phyloP scores from a whole-genome alignment of 768 basidiomycete species.

The Boletus pseudo-olivaceus region DNA sequence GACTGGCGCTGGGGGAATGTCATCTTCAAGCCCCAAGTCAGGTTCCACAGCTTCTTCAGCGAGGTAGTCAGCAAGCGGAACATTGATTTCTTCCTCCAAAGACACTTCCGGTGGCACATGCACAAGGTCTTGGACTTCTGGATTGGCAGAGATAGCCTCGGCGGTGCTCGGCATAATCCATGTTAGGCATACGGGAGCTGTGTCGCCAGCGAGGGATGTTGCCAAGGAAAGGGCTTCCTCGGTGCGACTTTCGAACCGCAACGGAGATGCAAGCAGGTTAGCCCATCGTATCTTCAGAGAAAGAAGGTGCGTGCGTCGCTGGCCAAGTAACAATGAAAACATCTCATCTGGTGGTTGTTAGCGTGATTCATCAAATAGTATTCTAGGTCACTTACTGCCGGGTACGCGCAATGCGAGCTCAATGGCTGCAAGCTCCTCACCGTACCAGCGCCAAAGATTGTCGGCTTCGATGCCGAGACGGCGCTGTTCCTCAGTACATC shows the following conservation, averaged over 20 bases:
- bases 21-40: not conserved
- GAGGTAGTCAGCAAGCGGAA: not conserved
- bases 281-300: not conserved
- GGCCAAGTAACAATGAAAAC: not conserved
- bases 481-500: not conserved
- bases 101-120: not conserved
- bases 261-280: not conserved
- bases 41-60: not conserved
- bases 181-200: not conserved
- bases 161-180: not conserved
- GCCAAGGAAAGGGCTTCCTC: not conserved
- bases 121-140: not conserved
- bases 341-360: not conserved
- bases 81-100: not conserved
- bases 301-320: not conserved
- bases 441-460: not conserved
- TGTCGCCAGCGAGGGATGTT: not conserved
- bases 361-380: not conserved
- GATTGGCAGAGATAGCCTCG: not conserved
- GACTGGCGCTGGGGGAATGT: not conserved
- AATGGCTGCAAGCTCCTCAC: not conserved
- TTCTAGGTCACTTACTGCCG: constrained; percentile 2
- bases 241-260: not conserved
- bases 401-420: not conserved
- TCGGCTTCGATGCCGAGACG: not conserved